Percentiles rank a stretch among this genome's conserved stretches.
These are phyloP conservation scores for Hortaea werneckii DNA, from an alignment of 2,329 filamentous ascomycete genomes.

Conservation along the genomic window DNA sequence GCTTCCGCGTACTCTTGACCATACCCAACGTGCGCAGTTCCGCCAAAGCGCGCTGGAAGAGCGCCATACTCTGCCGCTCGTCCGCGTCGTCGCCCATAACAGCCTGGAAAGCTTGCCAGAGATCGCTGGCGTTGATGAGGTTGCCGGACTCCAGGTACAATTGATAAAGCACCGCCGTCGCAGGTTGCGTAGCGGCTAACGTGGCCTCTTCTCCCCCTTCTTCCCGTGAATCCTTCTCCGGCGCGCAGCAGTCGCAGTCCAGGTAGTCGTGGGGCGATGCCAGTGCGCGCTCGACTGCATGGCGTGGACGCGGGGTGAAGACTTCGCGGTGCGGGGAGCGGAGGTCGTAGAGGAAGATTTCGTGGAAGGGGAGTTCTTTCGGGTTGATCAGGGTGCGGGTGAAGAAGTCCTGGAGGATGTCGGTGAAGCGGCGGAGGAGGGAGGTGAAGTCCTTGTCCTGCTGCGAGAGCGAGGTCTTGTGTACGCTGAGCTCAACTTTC, in stretches of 20 bases:
- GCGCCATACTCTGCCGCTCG: conserved; percentile 41
- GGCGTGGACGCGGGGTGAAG: conserved; percentile 63
- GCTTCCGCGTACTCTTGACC: conserved; percentile 81
- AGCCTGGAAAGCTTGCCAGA: conserved; percentile 67
- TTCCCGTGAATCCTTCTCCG: conserved; percentile 30
- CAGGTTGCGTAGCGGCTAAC: conserved; percentile 53
- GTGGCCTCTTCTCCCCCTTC: conserved; percentile 24
- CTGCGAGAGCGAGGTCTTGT: conserved; percentile 59
- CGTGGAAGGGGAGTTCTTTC: conserved; percentile 50
- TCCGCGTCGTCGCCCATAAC: conserved; percentile 42
- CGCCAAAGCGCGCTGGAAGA: conserved; percentile 77
- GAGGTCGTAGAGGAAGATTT: conserved; percentile 67
- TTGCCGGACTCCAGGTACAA: conserved; percentile 68
- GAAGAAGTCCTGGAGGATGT: conserved; percentile 41
- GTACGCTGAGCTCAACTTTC: conserved; percentile 68
- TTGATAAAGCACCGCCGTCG: conserved; percentile 66
- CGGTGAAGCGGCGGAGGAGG: conserved; percentile 49
- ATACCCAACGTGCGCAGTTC: conserved; percentile 80
- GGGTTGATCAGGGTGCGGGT: conserved; percentile 38
- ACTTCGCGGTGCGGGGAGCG: conserved; percentile 60
- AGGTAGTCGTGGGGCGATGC: conserved; percentile 68
- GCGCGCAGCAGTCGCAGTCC: conserved; percentile 56
- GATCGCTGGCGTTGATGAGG: conserved; percentile 67
- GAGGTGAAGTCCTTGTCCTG: conserved; percentile 61
- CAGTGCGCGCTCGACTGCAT: conserved; percentile 61